A percentile compares a stretch with the other conserved stretches of the same genome.
These are phyloP conservation scores for Xylaria sp. DNA, from an alignment of 2,329 filamentous ascomycete genomes.

Conservation along the genomic window DNA sequence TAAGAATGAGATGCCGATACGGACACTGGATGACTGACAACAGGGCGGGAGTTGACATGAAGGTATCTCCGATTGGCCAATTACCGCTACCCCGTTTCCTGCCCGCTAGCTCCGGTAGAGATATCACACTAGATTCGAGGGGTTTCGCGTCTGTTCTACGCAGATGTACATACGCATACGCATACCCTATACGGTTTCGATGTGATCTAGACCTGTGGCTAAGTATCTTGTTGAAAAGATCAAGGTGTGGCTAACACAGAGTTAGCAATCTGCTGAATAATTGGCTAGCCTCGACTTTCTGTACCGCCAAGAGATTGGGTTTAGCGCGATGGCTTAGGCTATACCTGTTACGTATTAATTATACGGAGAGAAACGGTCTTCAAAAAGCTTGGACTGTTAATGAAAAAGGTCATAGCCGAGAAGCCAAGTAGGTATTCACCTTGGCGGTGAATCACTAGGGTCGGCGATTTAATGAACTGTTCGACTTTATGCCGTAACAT, in stretches of 20 bases:
- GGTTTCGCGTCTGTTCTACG: background rate
- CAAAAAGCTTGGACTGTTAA: no score
- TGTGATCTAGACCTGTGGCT: slow-evolving; percentile 10
- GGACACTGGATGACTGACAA: slow-evolving; percentile 3
- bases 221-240: slow-evolving; percentile 8
- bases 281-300: slow-evolving; percentile 21
- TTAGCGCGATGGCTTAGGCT: no score
- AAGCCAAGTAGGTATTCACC: no score
- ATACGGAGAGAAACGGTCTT: no score
- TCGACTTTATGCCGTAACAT: no score
- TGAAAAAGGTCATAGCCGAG: no score
- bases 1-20: slow-evolving; percentile 1
- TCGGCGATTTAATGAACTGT: no score
- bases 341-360: no score
- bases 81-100: background rate
- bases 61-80: slow-evolving; percentile 5
- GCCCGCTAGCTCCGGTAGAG: background rate
- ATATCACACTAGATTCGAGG: background rate
- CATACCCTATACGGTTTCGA: background rate
- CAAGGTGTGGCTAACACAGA: slow-evolving; percentile 20
- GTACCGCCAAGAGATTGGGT: no score
- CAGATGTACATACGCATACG: no score
- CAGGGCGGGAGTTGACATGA: background rate
- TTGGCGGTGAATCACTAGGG: no score
- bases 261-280: background rate